These are phyloP conservation scores for Gastrolobium bilobum DNA, from an alignment of 306 rosid species.

Conservation along the genomic window DNA sequence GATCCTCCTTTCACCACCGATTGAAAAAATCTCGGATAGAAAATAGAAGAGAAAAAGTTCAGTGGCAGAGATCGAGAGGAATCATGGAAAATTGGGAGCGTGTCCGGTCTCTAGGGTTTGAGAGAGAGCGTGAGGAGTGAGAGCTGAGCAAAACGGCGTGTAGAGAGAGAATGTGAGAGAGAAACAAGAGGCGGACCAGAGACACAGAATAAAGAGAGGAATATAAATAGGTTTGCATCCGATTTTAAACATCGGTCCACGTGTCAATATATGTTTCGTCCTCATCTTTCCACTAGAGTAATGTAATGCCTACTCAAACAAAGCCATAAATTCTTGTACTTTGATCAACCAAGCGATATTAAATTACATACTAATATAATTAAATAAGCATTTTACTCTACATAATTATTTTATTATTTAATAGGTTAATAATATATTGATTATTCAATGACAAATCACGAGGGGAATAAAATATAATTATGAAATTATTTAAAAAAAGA, in stretches of 20 bases:
- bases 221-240: constrained; percentile 99
- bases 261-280: constrained; percentile 65
- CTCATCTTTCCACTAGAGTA: background rate
- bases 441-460: too few species aligned
- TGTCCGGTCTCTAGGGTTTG: constrained; percentile 50
- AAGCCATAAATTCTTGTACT: too few species aligned
- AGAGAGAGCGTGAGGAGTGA: constrained; percentile 22
- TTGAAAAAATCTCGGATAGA: background rate
- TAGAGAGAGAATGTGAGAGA: constrained; percentile 39
- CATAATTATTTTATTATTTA: too few species aligned
- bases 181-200: constrained; percentile 65
- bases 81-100: constrained; percentile 30
- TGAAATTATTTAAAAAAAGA: too few species aligned
- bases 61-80: constrained; percentile 42
- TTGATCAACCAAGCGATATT: too few species aligned
- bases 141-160: constrained; percentile 40
- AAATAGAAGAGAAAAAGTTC: constrained; percentile 28
- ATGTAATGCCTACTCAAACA: background rate
- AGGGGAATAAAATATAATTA: too few species aligned
- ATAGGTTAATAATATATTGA: too few species aligned
- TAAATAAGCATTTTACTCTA: too few species aligned
- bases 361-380: too few species aligned
- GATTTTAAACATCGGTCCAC: constrained; percentile 67
- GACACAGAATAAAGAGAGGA: constrained; percentile 77
- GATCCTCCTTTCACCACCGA: constrained; percentile 25